Evolutionary conservation across 345 rosid genomes (phyloP).

Genomic region (Toxicodendron radicans): DNA sequence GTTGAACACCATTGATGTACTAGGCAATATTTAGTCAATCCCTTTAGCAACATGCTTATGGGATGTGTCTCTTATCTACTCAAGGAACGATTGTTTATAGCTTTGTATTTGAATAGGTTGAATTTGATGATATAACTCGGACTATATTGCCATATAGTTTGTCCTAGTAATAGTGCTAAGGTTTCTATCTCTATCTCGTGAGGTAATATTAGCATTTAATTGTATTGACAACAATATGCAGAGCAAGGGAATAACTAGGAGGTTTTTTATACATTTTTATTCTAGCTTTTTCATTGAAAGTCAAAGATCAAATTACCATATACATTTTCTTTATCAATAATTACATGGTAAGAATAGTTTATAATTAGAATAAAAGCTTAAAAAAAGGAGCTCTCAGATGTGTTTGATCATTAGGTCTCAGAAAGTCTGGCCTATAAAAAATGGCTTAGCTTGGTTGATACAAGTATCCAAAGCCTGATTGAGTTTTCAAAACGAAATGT

Average conservation of each 20-base stretch:
- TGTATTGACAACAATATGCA: not conserved
- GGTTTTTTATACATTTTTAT: not conserved
- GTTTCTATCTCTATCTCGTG: not conserved
- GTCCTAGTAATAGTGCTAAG: not conserved
- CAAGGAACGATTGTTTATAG: not conserved
- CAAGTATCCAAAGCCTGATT: not conserved
- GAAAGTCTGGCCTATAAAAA: not conserved
- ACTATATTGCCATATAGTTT: not conserved
- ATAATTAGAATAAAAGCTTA: too few relatives aligned
- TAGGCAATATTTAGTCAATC: not conserved
- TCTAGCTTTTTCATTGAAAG: too few relatives aligned
- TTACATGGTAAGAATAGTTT: too few relatives aligned
- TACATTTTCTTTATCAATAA: too few relatives aligned
- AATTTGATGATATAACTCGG: not conserved
- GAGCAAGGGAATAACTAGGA: not conserved
- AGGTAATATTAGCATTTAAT: not conserved
- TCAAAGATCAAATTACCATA: not conserved
- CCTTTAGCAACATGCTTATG: not conserved
- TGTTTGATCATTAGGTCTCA: too few relatives aligned
- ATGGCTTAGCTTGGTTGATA: not conserved
- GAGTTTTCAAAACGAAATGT: not conserved
- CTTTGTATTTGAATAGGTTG: not conserved
- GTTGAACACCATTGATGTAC: too few relatives aligned
- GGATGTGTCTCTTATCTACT: too few relatives aligned
- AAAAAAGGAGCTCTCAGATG: too few relatives aligned